A percentile compares a stretch with the other conserved stretches of the same genome.
These are phyloP conservation scores for Emergomyces africanus DNA, from an alignment of 2,329 filamentous ascomycete genomes.

Conservation along the genomic window DNA sequence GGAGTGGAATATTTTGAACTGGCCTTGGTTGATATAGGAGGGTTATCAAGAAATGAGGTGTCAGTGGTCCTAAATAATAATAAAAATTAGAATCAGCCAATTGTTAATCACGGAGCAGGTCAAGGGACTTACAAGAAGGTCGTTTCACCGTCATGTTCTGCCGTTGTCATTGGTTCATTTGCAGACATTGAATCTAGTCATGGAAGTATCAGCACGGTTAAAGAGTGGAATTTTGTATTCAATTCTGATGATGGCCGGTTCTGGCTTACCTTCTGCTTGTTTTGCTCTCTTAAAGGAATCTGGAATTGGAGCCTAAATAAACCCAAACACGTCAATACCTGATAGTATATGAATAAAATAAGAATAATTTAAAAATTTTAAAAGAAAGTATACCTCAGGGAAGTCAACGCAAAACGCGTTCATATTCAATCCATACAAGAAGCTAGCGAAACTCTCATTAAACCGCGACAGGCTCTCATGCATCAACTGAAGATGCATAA, in stretches of 20 bases:
- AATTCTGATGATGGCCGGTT: slow-evolving; percentile 1
- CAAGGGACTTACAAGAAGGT: slow-evolving; percentile 60
- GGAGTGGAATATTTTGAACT: slow-evolving; percentile 20
- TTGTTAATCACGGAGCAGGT: not conserved
- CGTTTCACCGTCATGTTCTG: slow-evolving; percentile 50
- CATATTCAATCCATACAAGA: slow-evolving; percentile 95
- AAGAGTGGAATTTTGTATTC: not conserved
- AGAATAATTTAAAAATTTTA: not conserved
- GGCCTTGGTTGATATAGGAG: slow-evolving; percentile 42
- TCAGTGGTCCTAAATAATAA: slow-evolving; percentile 59
- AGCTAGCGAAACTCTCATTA: slow-evolving; percentile 89
- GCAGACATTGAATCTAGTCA: not conserved
- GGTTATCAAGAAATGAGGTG: slow-evolving; percentile 82
- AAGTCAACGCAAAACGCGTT: slow-evolving; percentile 99
- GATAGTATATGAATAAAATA: not conserved
- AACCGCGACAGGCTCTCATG: slow-evolving; percentile 89
- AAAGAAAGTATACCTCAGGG: slow-evolving; percentile 54
- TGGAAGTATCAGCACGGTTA: not conserved
- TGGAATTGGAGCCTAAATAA: slow-evolving; percentile 56
- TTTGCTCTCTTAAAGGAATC: slow-evolving; percentile 67
- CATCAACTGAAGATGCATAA: slow-evolving; percentile 95
- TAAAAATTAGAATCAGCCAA: not conserved
- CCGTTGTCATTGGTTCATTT: slow-evolving; percentile 14
- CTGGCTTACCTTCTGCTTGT: slow-evolving; percentile 40
- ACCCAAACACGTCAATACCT: not conserved